Evolutionary conservation across 805 yeast genomes (phyloP), one percentile per base, ranked within the genome.

Genomic region (Zygoascus flipseniorum): DNA sequence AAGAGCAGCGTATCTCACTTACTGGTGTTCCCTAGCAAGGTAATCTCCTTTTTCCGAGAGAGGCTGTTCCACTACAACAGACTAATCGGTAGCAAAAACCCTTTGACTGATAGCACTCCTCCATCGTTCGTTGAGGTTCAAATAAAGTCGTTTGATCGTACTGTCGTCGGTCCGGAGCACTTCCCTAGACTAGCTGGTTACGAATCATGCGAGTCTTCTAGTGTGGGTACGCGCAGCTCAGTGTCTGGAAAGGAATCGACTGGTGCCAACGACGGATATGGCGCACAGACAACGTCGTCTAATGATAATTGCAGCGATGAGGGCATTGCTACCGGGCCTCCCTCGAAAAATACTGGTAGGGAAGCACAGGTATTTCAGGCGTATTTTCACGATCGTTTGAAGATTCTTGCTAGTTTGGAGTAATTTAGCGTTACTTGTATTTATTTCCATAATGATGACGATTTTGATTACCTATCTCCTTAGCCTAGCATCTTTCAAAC

Each of bases 401-500:
- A 31, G 26, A 18, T 46, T 11, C 26, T 46, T 16, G 39, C 49
- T 6, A n/a, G 20, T 28, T 26, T 46, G n/a, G 41, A 46, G 26
- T 46, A 46, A 19, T 44, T 19, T 23, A 35, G 39, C 16, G 39
- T 35, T n/a, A 5, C 16, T 13, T 35, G 11, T 43, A 35, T 37
- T 43, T 43, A 43, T 52, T 18, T 53, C 43, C 45, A 31, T 51
- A 44, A 31, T 45, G 43, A 37, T 53, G 50, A 42, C 41, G 43
- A 37, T 53, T 50, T 50, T 32, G 52, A 43, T 43, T 16, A 48
- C 31, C 23, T 23, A 23, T 42, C 14, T 42, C 20, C 13, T 10
- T 42, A 69, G 48, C 99, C 26, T 42, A 69, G 48, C 99, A 93
- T 65, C 99, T 76, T 71, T 93, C 99, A 72, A 93, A 93, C 4